Conservation (phyloP, 2,329 filamentous ascomycete genomes). For the Fusarium penzigii region DNA sequence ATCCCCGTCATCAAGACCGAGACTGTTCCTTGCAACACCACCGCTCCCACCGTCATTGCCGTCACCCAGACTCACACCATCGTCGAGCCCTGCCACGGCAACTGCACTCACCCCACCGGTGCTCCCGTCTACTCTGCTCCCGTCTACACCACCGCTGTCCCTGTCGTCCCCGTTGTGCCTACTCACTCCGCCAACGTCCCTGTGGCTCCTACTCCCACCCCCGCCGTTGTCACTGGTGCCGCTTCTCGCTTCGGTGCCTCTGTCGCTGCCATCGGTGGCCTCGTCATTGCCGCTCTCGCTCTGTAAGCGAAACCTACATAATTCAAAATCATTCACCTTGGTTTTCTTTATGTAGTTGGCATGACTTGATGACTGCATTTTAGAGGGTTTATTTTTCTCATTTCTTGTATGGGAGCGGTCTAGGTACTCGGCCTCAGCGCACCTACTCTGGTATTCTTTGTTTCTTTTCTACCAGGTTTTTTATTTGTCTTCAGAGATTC, state of each 20-base stretch:
- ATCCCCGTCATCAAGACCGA: slow-evolving; percentile 19
- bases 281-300: slow-evolving; percentile 44
- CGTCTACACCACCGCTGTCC: background rate
- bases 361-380: slow-evolving; percentile 33
- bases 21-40: slow-evolving; percentile 28
- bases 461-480: no score
- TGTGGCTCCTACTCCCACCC: slow-evolving; percentile 27
- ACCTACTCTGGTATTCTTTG: slow-evolving; percentile 31
- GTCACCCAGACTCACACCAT: slow-evolving; percentile 24
- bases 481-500: slow-evolving; percentile 7
- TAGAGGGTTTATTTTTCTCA: slow-evolving; percentile 30
- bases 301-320: slow-evolving; percentile 37
- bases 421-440: slow-evolving; percentile 29
- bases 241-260: slow-evolving; percentile 36
- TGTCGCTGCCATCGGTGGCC: slow-evolving; percentile 41
- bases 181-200: slow-evolving; percentile 10
- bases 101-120: slow-evolving; percentile 8
- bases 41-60: slow-evolving; percentile 19
- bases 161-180: slow-evolving; percentile 24
- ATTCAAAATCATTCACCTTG: slow-evolving; percentile 4
- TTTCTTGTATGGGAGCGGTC: slow-evolving; percentile 26
- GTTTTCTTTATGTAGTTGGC: slow-evolving; percentile 24
- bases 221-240: slow-evolving; percentile 30
- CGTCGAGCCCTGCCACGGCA: slow-evolving; percentile 19
- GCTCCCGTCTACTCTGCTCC: slow-evolving; percentile 4